Evolutionary conservation across 768 basidiomycete species (phyloP), one percentile per base, ranked within the genome.

Genomic region (Royoungia palumana): DNA sequence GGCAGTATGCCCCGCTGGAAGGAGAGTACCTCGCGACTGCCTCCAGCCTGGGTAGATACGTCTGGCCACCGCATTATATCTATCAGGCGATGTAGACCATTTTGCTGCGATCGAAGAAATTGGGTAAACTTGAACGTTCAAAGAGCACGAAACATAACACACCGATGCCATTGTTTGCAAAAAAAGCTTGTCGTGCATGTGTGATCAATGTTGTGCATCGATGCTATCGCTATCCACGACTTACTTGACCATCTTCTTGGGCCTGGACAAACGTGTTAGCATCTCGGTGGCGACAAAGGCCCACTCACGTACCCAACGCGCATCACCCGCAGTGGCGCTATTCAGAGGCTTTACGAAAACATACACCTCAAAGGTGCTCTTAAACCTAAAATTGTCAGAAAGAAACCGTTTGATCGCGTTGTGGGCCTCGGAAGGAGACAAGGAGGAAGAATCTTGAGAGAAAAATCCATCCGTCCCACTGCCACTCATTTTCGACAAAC

Each of bases 1-100:
- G 78, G 78, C 6, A 85, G 54, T 51, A 76, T 73, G 0, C 77
- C 82, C 22, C 75, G 65, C 51, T 85, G 81, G 49, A 86, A 87
- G 2, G 84, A 84, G 8, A 85, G 68, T 0, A 59, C 52, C 0
- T 63, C 54, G 0, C 54, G 51, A 41, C 49, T 57, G n/a, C 66
- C 66, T 30, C 70, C 76, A 3, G 74, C 72, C 9, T 51, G 47
- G 3, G 61, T 57, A 11, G 72, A 72, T 24, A 85, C 73, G 2
- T 59, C 53, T 0, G 67, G 58, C 72, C 76, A 82, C 6, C 60
- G 61, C 16, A 85, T 58, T 34, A 83, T 66, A 37, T 81, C 78
- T 4, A 60, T 60, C 19, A 85, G 65, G 27, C 80, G 76, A 6
- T 70, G 66, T 27, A 82, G 60, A 10, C 77, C 78, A 34, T 79